Base-by-base conservation (phyloP, 164 flowering plant species). In the Aristolochia fimbriata region DNA sequence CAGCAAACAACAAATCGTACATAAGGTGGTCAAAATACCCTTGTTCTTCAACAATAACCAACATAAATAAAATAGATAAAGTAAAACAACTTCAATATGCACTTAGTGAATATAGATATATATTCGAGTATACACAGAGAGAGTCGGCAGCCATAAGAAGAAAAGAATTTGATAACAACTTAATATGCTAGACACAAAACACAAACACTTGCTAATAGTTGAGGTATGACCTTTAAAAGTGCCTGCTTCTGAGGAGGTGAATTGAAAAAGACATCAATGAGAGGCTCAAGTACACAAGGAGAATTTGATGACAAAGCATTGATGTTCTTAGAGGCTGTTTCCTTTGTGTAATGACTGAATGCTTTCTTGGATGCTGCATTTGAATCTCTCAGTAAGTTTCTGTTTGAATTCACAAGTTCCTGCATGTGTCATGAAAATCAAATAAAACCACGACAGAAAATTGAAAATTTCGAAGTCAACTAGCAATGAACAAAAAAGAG, bases 401-500 rank as follows among this genome's bases (percentile, higher is more conserved):
- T 79, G 69, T 88, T 88, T 71, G 79, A 77, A 63, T 80, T 81
- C 62, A 91, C 87, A 72, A 91, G 88, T 67, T 75, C 82, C 96
- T 91, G 61, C 14, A 63, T 5, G 47, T 49, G 16, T 52, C 49
- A 43, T 61, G 25, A 51, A 20, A 19, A 31, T 54, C 15, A 59
- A 27, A 27, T 46, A 15, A 31, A 5, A 27, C 12, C 43, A 7
- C 8, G 43, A 37, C 11, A 50, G 19, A 47, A 45, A 15, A 57
- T 14, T 25, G 27, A 33, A 58, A 30, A 27, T 12, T n/a, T 10
- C 0, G 12, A 37, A 3, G 8, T 57, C 5, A 45, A 21, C 16
- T 48, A 25, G 30, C 30, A 27, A 27, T 5, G 20, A 27, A 46
- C 47, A 8, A 47, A 19, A 12, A 33, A 61, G 54, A 15, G n/a